Evolutionary conservation across 2,329 filamentous ascomycete species (phyloP), one percentile per base, ranked within the genome.

Genomic region (Cercospora nicotianae): DNA sequence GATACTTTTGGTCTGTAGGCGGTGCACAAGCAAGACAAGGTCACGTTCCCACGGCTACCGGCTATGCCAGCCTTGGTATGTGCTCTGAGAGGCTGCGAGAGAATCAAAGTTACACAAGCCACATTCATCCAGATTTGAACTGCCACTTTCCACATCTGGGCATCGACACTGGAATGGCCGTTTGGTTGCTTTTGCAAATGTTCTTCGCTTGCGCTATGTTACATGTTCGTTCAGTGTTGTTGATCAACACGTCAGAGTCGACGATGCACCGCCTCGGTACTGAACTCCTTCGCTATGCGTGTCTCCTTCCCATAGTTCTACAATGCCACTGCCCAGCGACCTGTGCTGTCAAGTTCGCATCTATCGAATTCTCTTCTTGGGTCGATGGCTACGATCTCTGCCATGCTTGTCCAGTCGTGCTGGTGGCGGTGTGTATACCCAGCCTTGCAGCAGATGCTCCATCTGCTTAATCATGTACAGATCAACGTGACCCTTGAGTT

Each of bases 401-500:
- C 78, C 78, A 66, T 79, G 74, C 69, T 75, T 77, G 68, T 79
- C 77, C 67, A 78, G 61, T 65, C 74, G 72, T 42, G 75, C 76
- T 36, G 73, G 72, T 48, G 78, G 77, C 63, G 77, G 77, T 42
- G 77, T 75, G 62, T 79, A 79, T n/a, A 73, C 70, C 67, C 76
- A 74, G 33, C 72, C 72, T 64, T 75, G 73, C 51, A 78, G 64
- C 57, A 68, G 63, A n/a, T 60, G 58, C 62, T 79, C 71, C 70
- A 80, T 73, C 63, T 73, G 74, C 60, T 70, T 68, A 60, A 80
- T 73, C 79, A 81, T 80, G 64, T 76, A 81, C 13, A 70, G 91
- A 1, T 97, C 96, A 72, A 90, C 91, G 2, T 90, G 92, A 0
- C 91, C 86, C 57, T 80, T 87, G 13, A 78, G 85, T 89, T 78